phyloP scores from a whole-genome alignment of 1,284 basidiomycete genomes.

The Cronartium quercuum region DNA sequence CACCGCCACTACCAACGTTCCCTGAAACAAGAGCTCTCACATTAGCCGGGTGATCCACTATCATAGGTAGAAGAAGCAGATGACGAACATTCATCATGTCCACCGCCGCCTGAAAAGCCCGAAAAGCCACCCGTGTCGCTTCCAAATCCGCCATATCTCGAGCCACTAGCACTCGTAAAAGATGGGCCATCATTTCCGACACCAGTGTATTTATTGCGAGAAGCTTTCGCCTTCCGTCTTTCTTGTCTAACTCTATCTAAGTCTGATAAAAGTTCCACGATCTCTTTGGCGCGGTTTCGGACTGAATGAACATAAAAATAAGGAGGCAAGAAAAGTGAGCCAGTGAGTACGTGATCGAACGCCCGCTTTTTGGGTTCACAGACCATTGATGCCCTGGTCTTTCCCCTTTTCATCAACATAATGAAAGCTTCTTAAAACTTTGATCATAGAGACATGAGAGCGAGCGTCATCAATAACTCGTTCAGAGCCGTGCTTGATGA shows the following conservation, averaged over 20 bases:
- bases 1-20: slow-evolving; percentile 34
- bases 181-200: slow-evolving; percentile 70
- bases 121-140: slow-evolving; percentile 55
- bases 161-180: slow-evolving; percentile 53
- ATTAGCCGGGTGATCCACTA: slow-evolving; percentile 46
- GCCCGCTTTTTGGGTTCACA: slow-evolving; percentile 42
- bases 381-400: slow-evolving; percentile 96
- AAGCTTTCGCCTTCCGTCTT: slow-evolving; percentile 85
- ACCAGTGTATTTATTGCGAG: slow-evolving; percentile 84
- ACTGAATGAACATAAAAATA: slow-evolving; percentile 55
- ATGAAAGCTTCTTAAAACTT: slow-evolving; percentile 96
- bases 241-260: slow-evolving; percentile 84
- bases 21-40: slow-evolving; percentile 40
- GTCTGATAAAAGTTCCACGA: slow-evolving; percentile 80
- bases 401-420: slow-evolving; percentile 99
- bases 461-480: slow-evolving; percentile 96
- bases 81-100: slow-evolving; percentile 50
- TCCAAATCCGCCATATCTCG: slow-evolving; percentile 73
- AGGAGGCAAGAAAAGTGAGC: neutral
- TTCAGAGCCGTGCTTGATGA: slow-evolving; percentile 96
- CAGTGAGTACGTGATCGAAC: neutral
- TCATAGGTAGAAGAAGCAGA: neutral
- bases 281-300: slow-evolving; percentile 84
- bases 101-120: slow-evolving; percentile 50
- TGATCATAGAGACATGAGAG: slow-evolving; percentile 87